Conservation (phyloP, 371 early-diverging fungal genomes). For the Parasitella parasitica region DNA sequence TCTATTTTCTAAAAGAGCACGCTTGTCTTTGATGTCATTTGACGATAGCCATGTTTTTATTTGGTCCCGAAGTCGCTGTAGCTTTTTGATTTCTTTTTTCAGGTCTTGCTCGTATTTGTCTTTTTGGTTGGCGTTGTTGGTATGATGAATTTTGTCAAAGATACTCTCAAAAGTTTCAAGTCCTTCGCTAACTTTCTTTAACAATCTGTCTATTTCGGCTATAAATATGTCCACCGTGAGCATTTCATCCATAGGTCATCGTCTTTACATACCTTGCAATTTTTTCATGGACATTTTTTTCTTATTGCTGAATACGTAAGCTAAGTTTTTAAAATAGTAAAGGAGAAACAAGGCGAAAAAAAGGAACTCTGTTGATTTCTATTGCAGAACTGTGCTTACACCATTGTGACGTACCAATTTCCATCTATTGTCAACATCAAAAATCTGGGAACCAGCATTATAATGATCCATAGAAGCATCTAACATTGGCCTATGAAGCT, state of each 20-base stretch:
- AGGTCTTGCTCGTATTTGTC: constrained; percentile 95
- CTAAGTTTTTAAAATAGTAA: neutral
- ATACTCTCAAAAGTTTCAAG: constrained; percentile 92
- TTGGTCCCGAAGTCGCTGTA: constrained; percentile 94
- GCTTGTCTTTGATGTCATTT: constrained; percentile 96
- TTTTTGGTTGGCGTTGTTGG: constrained; percentile 85
- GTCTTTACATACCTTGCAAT: constrained; percentile 23
- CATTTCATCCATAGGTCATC: too few relatives aligned
- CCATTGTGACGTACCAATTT: neutral
- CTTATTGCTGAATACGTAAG: neutral
- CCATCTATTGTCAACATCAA: too few relatives aligned
- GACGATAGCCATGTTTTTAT: constrained; percentile 94
- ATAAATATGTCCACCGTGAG: neutral
- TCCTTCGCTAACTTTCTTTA: constrained; percentile 96
- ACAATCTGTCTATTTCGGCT: constrained; percentile 69
- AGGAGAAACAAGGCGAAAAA: neutral
- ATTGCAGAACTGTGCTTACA: neutral
- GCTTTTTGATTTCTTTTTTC: constrained; percentile 98
- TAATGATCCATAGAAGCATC: too few relatives aligned
- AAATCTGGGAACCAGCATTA: too few relatives aligned
- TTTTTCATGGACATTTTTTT: constrained; percentile 26
- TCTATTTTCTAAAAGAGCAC: constrained; percentile 82
- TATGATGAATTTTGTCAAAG: constrained; percentile 84
- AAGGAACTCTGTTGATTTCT: neutral
- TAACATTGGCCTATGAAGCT: too few relatives aligned